Percentiles rank a stretch among this genome's conserved stretches.
These are phyloP conservation scores for Phytophthora citricola DNA, from an alignment of 352 stramenopile species.

Conservation along the genomic window DNA sequence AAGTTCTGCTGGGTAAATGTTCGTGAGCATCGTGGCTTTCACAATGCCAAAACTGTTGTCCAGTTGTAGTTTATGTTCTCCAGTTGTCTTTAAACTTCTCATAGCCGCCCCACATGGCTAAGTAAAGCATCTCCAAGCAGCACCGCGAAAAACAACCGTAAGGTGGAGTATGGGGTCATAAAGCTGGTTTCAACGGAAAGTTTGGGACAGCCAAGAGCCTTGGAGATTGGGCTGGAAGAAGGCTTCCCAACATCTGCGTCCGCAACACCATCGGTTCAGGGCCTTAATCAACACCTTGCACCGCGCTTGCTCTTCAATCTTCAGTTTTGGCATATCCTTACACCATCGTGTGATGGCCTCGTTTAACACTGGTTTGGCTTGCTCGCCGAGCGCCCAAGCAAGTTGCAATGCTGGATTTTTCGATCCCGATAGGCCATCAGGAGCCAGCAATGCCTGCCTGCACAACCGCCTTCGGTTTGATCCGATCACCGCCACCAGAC, in stretches of 20 bases:
- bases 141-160: background rate
- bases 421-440: conserved; percentile 7
- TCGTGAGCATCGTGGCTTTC: too few relatives aligned
- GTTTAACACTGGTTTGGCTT: conserved; percentile 8
- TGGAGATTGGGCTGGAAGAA: conserved; percentile 12
- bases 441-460: conserved; percentile 13
- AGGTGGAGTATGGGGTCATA: background rate
- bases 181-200: background rate
- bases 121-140: background rate
- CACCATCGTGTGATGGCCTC: conserved; percentile 1
- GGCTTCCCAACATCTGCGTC: conserved; percentile 3
- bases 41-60: too few relatives aligned
- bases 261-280: background rate
- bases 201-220: conserved; percentile 4
- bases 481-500: conserved; percentile 8
- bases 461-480: conserved; percentile 9
- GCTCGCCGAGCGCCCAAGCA: background rate
- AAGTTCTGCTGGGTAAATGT: background rate
- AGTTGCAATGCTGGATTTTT: conserved; percentile 19
- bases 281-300: conserved; percentile 3
- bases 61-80: background rate
- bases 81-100: background rate
- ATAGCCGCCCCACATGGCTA: background rate
- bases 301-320: conserved; percentile 12
- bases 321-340: conserved; percentile 15